Conservation (phyloP, 345 rosid genomes). For the Citropsis articulata region DNA sequence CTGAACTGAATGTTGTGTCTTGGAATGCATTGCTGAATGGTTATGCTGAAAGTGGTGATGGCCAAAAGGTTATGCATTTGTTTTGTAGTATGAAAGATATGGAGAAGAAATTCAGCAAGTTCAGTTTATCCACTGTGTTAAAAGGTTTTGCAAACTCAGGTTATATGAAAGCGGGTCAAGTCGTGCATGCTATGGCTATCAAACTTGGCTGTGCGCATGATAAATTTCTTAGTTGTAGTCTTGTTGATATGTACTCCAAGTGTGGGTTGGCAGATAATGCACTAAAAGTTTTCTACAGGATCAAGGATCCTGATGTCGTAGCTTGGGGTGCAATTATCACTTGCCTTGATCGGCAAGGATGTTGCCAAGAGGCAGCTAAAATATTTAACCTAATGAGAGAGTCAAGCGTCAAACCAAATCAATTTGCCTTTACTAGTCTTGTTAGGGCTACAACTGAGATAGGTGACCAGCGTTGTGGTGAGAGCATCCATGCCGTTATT, state of each 20-base stretch:
- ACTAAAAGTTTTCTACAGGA: conserved; percentile 31
- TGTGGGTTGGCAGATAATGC: conserved; percentile 38
- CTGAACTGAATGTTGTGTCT: conserved; percentile 35
- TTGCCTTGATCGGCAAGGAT: conserved; percentile 38
- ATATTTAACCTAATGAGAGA: conserved; percentile 37
- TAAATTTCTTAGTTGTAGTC: conserved; percentile 37
- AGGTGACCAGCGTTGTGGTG: conserved; percentile 27
- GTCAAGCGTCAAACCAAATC: conserved; percentile 38
- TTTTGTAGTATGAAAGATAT: conserved; percentile 33
- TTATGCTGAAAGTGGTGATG: conserved; percentile 33
- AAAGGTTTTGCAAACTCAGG: conserved; percentile 36
- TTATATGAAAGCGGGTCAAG: conserved; percentile 31
- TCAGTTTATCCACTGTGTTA: conserved; percentile 35
- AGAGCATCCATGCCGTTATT: conserved; percentile 40
- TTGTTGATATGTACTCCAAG: conserved; percentile 51
- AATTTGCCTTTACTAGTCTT: conserved; percentile 32
- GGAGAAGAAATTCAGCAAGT: conserved; percentile 32
- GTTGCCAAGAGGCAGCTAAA: conserved; percentile 27
- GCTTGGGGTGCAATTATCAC: conserved; percentile 44
- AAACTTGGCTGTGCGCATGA: conserved; percentile 36
- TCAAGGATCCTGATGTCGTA: conserved; percentile 36
- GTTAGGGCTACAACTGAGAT: conserved; percentile 28
- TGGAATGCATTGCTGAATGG: conserved; percentile 50
- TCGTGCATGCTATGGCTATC: conserved; percentile 39
- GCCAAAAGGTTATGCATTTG: conserved; percentile 26